These are phyloP conservation scores for Phytophthora idaei DNA, from an alignment of 352 stramenopile species.

Conservation along the genomic window DNA sequence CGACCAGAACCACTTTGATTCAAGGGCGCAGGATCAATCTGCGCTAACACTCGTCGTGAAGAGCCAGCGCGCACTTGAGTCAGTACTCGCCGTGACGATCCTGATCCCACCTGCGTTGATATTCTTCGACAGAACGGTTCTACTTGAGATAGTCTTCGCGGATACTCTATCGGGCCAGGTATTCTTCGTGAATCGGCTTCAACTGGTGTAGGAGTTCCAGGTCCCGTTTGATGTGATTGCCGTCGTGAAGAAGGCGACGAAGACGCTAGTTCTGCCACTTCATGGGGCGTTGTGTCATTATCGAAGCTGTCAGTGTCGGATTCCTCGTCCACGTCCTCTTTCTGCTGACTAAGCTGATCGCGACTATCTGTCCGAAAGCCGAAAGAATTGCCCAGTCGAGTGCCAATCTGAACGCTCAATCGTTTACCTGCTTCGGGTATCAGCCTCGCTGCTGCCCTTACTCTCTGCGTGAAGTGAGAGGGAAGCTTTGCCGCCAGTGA, in stretches of 20 bases:
- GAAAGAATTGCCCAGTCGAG: conserved; percentile 19
- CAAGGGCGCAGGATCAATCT: conserved; percentile 4
- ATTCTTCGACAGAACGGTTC: conserved; percentile 11
- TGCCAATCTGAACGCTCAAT: conserved; percentile 30
- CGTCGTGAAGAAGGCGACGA: conserved; percentile 13
- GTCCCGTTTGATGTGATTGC: conserved; percentile 10
- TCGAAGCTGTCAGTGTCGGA: conserved; percentile 37
- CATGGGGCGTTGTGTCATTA: conserved; percentile 9
- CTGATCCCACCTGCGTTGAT: conserved; percentile 17
- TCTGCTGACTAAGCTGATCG: conserved; percentile 20
- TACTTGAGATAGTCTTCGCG: conserved; percentile 10
- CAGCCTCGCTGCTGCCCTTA: conserved; percentile 16
- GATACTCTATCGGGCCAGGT: conserved; percentile 1
- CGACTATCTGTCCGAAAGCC: conserved; percentile 26
- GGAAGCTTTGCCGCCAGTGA: background rate
- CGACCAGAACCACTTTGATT: conserved; percentile 1
- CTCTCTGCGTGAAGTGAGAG: conserved; percentile 23
- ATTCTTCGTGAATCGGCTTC: conserved; percentile 9
- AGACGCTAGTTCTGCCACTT: conserved; percentile 8
- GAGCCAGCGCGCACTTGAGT: conserved; percentile 5
- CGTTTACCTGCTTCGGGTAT: conserved; percentile 32
- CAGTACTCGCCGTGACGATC: conserved; percentile 11
- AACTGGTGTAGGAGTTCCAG: conserved; percentile 8
- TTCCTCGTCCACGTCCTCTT: conserved; percentile 19
- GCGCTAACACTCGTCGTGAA: conserved; percentile 19